phyloP scores from a whole-genome alignment of 2,329 filamentous ascomycete genomes.

The Botrytis porri region DNA sequence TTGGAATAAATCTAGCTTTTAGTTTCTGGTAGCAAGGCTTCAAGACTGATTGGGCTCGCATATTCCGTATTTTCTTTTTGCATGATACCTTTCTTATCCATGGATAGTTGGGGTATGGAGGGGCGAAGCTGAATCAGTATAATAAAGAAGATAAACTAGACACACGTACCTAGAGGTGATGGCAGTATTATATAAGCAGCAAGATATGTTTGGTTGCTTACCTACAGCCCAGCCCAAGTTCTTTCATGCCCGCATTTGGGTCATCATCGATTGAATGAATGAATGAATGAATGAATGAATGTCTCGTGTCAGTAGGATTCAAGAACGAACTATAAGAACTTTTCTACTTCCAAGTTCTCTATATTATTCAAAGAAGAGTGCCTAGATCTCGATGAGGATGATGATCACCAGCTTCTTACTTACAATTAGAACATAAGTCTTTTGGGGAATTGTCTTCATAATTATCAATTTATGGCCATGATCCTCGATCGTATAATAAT shows the following conservation, averaged over 20 bases:
- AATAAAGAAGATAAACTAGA: background rate
- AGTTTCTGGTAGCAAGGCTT: background rate
- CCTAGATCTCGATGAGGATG: background rate
- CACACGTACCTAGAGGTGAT: background rate
- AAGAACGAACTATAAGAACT: background rate
- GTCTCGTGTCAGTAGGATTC: background rate
- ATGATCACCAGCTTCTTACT: background rate
- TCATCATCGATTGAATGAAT: background rate
- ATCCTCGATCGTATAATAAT: no score
- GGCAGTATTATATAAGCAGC: slow-evolving; percentile 3
- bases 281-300: background rate
- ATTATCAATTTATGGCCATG: background rate
- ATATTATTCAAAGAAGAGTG: background rate
- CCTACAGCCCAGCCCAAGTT: background rate
- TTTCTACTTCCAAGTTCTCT: background rate
- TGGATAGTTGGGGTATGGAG: background rate
- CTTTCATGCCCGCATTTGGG: slow-evolving; percentile 16
- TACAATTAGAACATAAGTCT: background rate
- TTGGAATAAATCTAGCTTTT: background rate
- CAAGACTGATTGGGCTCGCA: background rate
- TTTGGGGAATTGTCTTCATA: background rate
- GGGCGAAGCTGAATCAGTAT: background rate
- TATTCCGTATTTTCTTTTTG: background rate
- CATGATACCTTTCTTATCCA: background rate
- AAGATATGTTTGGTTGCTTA: background rate